Evolutionary conservation across 2,329 filamentous ascomycete genomes (phyloP).

Genomic region (Aspergillus fructus): DNA sequence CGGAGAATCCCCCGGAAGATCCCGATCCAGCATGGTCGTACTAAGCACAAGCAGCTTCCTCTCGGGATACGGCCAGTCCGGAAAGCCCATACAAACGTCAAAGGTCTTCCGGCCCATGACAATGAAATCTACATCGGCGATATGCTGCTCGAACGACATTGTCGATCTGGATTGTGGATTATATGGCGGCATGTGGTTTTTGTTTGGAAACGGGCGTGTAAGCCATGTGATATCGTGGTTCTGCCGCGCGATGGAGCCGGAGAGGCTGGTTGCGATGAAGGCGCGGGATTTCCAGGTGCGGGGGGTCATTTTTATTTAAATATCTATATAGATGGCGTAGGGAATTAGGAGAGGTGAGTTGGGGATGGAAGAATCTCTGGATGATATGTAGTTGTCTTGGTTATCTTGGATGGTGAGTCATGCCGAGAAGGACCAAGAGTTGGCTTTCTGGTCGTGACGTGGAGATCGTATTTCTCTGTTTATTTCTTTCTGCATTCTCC

Average conservation of each 20-base stretch:
- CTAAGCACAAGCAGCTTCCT: conserved; percentile 9
- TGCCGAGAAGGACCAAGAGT: no score
- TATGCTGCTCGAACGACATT: conserved; percentile 3
- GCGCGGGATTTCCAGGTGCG: conserved; percentile 3
- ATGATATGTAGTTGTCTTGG: no score
- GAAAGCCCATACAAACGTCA: neutral
- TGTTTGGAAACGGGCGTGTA: neutral
- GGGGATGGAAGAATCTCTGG: no score
- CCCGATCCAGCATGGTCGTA: neutral
- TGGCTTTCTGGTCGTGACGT: no score
- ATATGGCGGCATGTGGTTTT: neutral
- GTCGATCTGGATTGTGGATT: neutral
- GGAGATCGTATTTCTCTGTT: no score
- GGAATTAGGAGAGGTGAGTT: no score
- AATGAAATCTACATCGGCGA: conserved; percentile 9
- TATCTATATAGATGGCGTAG: no score
- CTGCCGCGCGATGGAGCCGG: conserved; percentile 11
- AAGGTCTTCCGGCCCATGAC: conserved; percentile 13
- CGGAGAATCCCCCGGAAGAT: neutral
- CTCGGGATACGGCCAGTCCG: conserved; percentile 9
- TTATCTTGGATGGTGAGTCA: no score
- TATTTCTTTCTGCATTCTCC: no score
- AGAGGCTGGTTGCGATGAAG: conserved; percentile 13
- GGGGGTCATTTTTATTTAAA: no score
- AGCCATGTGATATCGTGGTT: conserved; percentile 13